phyloP scores from a whole-genome alignment of 805 yeast species.

The Candida taoyuanica region DNA sequence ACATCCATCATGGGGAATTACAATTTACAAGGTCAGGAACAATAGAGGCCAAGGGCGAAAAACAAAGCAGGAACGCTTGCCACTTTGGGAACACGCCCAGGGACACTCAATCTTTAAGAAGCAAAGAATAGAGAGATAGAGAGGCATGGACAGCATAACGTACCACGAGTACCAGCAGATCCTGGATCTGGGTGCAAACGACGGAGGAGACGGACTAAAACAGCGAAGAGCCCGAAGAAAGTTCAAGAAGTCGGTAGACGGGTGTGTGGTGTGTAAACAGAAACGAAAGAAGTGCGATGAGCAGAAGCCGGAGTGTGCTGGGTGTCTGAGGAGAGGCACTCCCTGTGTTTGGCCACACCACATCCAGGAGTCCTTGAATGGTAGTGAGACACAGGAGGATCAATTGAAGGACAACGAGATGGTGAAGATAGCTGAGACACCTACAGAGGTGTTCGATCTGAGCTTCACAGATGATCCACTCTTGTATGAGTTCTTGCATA shows the following conservation, averaged over 20 bases:
- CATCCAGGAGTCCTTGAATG: constrained; percentile 3
- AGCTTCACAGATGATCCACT: constrained; percentile 3
- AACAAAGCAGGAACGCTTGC: neutral
- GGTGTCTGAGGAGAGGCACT: constrained; percentile 14
- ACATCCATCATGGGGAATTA: too few relatives aligned
- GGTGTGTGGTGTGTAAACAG: constrained; percentile 22
- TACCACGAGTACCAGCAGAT: constrained; percentile 25
- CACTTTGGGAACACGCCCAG: neutral
- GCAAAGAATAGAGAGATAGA: neutral
- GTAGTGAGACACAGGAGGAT: neutral
- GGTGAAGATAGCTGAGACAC: neutral
- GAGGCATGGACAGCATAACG: constrained; percentile 2
- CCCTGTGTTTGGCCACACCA: constrained; percentile 23
- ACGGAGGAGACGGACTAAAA: constrained; percentile 6
- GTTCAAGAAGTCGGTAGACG: constrained; percentile 20
- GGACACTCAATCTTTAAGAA: too few relatives aligned
- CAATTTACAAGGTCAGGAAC: neutral
- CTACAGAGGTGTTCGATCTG: constrained; percentile 3
- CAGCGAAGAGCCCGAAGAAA: constrained; percentile 11
- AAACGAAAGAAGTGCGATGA: constrained; percentile 27
- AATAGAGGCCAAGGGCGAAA: neutral
- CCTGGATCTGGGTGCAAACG: constrained; percentile 12
- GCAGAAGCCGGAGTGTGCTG: constrained; percentile 19
- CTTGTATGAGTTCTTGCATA: constrained; percentile 22
- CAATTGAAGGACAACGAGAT: neutral